Evolutionary conservation across 1,284 basidiomycete genomes (phyloP).

Genomic region (Irpex rosettiformis): DNA sequence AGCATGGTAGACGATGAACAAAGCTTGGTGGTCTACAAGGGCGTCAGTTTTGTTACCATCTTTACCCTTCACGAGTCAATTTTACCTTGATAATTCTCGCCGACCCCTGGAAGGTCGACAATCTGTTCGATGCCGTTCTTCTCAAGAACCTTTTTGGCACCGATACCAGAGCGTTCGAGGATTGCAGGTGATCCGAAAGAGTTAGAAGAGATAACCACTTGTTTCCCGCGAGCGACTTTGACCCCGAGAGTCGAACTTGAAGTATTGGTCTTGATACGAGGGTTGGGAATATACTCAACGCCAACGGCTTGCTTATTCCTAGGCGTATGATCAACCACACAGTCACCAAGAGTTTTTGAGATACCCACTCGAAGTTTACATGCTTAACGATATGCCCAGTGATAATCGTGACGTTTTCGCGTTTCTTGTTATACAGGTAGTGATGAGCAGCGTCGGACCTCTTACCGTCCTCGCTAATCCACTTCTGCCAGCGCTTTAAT

Average conservation of each 20-base stretch:
- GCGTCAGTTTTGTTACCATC: background rate
- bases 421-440: slow-evolving; percentile 25
- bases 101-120: slow-evolving; percentile 18
- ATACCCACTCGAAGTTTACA: slow-evolving; percentile 14
- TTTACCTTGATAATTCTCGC: slow-evolving; percentile 14
- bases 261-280: slow-evolving; percentile 16
- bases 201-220: slow-evolving; percentile 35
- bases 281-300: slow-evolving; percentile 11
- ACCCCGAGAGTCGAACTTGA: slow-evolving; percentile 15
- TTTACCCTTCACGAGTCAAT: background rate
- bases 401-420: slow-evolving; percentile 9
- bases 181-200: slow-evolving; percentile 17
- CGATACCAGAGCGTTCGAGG: slow-evolving; percentile 22
- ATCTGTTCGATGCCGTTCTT: slow-evolving; percentile 15
- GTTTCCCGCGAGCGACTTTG: slow-evolving; percentile 32
- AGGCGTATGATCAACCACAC: background rate
- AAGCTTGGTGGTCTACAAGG: slow-evolving; percentile 18
- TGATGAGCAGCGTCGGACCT: slow-evolving; percentile 54
- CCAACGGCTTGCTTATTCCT: slow-evolving; percentile 12
- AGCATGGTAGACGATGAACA: slow-evolving; percentile 15
- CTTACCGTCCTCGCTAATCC: slow-evolving; percentile 31
- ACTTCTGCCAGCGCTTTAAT: slow-evolving; percentile 5
- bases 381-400: slow-evolving; percentile 17
- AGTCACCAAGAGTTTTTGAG: background rate
- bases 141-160: slow-evolving; percentile 14